Evolutionary conservation across 176 grass and related monocot genomes (phyloP), one percentile per base, ranked within the genome.

Genomic region (Rhipidocladum racemiflorum): DNA sequence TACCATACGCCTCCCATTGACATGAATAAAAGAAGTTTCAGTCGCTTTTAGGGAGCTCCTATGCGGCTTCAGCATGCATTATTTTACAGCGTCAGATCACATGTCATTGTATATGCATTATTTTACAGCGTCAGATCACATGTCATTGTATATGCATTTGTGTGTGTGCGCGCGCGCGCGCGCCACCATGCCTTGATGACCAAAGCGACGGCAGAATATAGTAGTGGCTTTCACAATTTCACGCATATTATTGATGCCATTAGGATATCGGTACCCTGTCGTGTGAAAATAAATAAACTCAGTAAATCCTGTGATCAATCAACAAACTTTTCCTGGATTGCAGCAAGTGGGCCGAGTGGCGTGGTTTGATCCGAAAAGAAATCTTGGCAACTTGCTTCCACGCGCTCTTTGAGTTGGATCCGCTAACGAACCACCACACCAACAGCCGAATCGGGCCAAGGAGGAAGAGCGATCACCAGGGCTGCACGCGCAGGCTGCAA

Each of bases 161-260:
- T 50, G 25, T 34, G 36, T 88, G 80, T 57, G 65, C 7, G 80
- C 80, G 64, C 39, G 25, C 25, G 36, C 84, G 80, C 46, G 65
- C 7, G 80, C 80, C 74, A 88, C 39, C 56, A 78, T 23, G 43
- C 25, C 86, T 36, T 35, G 65, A 20, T 54, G 57, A 39, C 6
- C 56, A 88, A 78, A 83, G 66, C 10, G 36, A 45, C 16, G 20
- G 74, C 65, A 20, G 27, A 64, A 54, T 36, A 53, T 18, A 18
- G 18, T 17, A 72, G 42, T 63, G 32, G 0, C 21, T 20, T 39
- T 43, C 32, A 35, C 34, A 18, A 45, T 14, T 85, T 9, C n/a
- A 39, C 61, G 54, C 56, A 11, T 71, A 14, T 57, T 66, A 78
- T 49, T 35, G 42, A 30, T 29, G 36, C 53, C 46, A 40, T 61